Evolutionary conservation across 352 stramenopile species (phyloP).

Genomic region (Pythium brassicae): DNA sequence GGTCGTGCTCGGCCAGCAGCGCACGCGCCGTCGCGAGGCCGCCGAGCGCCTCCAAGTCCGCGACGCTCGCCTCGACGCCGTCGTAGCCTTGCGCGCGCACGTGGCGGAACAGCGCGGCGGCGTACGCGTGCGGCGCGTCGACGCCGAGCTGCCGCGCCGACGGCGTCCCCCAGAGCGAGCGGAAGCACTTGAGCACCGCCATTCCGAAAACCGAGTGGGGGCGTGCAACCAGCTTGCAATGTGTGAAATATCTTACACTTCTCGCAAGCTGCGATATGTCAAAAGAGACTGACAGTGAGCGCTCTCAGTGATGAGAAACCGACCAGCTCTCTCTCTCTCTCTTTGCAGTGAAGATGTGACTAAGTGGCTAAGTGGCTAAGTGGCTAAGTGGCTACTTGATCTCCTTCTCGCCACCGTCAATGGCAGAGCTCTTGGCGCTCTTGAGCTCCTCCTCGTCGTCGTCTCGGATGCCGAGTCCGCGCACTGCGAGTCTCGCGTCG

Average conservation of each 20-base stretch:
- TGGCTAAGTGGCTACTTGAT: constrained; percentile 1
- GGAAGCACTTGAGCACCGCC: constrained; percentile 36
- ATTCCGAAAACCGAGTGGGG: neutral
- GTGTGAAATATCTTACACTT: neutral
- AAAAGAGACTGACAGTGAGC: no score
- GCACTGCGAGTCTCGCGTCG: neutral
- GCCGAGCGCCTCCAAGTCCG: constrained; percentile 49
- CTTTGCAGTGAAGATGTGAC: no score
- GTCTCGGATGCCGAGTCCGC: neutral
- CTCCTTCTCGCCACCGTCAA: constrained; percentile 3
- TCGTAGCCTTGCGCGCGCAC: constrained; percentile 50
- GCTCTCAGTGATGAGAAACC: no score
- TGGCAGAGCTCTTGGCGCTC: neutral
- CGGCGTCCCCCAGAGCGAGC: constrained; percentile 55
- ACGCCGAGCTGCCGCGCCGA: constrained; percentile 23
- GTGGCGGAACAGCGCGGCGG: constrained; percentile 26
- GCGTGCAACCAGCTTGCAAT: neutral
- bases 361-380: no score
- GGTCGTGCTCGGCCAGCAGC: constrained; percentile 38
- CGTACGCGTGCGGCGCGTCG: constrained; percentile 20
- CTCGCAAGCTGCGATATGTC: neutral
- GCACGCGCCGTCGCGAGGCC: constrained; percentile 28
- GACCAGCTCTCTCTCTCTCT: no score
- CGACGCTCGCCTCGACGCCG: constrained; percentile 67
- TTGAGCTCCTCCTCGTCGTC: constrained; percentile 6